Evolutionary conservation across 2,329 filamentous ascomycete species (phyloP).

Genomic region (Venturia oleaginea): DNA sequence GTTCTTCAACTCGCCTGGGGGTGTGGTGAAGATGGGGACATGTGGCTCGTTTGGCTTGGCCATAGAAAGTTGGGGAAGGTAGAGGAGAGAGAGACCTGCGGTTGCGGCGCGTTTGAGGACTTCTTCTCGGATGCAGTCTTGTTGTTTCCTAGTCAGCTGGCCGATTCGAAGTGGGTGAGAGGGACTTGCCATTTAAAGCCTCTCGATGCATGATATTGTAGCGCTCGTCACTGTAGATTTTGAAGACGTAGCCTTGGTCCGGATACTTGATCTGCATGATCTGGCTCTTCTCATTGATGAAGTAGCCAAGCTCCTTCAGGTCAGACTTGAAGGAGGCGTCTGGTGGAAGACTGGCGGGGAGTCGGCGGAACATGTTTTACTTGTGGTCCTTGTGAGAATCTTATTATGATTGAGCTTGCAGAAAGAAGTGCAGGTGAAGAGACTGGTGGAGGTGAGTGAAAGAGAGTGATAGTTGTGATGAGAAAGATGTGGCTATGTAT

Average conservation of each 20-base stretch:
- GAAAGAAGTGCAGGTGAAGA: not conserved
- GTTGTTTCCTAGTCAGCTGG: not conserved
- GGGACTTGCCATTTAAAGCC: constrained; percentile 58
- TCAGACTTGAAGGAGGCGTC: constrained; percentile 59
- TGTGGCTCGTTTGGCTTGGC: constrained; percentile 43
- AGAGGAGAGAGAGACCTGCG: constrained; percentile 48
- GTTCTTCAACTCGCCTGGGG: constrained; percentile 39
- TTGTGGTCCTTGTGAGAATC: not conserved
- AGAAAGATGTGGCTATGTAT: not conserved
- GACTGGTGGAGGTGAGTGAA: not conserved
- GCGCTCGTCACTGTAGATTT: constrained; percentile 62
- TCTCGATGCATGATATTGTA: constrained; percentile 64
- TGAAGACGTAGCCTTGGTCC: constrained; percentile 64
- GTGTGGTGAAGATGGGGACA: constrained; percentile 58
- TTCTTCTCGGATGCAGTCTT: constrained; percentile 54
- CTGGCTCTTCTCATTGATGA: constrained; percentile 49
- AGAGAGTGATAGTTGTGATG: not conserved
- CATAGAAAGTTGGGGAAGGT: constrained; percentile 49
- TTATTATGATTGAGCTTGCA: not conserved
- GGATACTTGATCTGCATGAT: constrained; percentile 62
- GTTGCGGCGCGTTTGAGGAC: constrained; percentile 52
- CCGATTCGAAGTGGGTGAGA: not conserved
- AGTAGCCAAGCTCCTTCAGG: constrained; percentile 67
- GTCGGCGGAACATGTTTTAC: constrained; percentile 64
- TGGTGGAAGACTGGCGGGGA: constrained; percentile 57